Evolutionary conservation across 257 asterid genomes (phyloP), one percentile per base, ranked within the genome.

Genomic region (Capsicum pubescens): DNA sequence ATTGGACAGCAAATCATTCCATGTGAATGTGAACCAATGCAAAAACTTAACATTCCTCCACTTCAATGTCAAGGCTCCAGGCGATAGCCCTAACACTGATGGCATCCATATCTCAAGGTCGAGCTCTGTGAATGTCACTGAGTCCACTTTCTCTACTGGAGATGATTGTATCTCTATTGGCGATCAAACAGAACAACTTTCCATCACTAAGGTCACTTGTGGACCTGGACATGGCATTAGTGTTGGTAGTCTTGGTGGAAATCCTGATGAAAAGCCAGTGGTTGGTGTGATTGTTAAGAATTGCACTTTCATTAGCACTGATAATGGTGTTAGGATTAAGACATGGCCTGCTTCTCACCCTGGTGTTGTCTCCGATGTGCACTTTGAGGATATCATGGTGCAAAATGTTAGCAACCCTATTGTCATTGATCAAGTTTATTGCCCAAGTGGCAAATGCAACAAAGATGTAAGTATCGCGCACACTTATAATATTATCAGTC

Each of bases 211-310:
- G 15, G 83, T 87, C 54, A 57, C 8, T 11, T 90, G 92, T 46
- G 90, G 92, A 35, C 91, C 92, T 7, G 92, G 92, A 1, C 92
- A 89, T 15, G 91, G 92, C 67, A 82, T 90, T 67, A 82, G 82
- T 66, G 58, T 90, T 19, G 90, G 92, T 44, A 90, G 91, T 84
- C 82, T 90, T 1, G 91, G 92, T 9, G 84, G 48, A 58, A 77
- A 84, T 36, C 54, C 39, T 1, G 68, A 36, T 6, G 91, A 90
- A 78, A 59, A 84, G 6, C 86, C 85, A 3, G 91, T 88, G 10
- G 0, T 35, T 9, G 89, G 90, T n/a, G 71, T 88, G 4, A 32
- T 48, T 0, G 87, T 90, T 2, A 60, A 3, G 70, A 85, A 85
- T 39, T 86, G 91, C 81, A 86, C 87, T 15, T 42, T 90, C 3